A percentile compares a stretch with the other conserved stretches of the same genome.
Conservation (phyloP, 2,329 filamentous ascomycete genomes). For the Ustilaginoidea virens region DNA sequence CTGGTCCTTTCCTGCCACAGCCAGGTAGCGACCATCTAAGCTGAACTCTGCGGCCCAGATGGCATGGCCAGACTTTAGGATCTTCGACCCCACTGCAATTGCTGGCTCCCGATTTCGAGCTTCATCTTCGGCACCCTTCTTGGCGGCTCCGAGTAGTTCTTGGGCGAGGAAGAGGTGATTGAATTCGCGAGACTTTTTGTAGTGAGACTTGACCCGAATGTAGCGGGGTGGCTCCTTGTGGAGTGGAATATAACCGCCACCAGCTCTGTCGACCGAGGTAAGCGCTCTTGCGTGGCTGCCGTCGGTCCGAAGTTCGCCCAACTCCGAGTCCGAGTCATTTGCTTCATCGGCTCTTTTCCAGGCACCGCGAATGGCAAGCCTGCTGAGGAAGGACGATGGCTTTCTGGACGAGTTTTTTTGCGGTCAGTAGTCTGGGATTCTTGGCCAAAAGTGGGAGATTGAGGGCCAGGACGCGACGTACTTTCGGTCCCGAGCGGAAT, state of each 20-base stretch:
- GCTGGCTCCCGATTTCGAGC: slow-evolving; percentile 15
- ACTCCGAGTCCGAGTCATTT: slow-evolving; percentile 53
- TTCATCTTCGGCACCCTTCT: slow-evolving; percentile 17
- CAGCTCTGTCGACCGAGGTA: slow-evolving; percentile 54
- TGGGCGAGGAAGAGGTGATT: slow-evolving; percentile 83
- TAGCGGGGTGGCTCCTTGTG: slow-evolving; percentile 84
- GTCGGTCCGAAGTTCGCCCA: slow-evolving; percentile 53
- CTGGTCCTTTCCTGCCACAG: slow-evolving; percentile 80
- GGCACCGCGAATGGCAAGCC: slow-evolving; percentile 52
- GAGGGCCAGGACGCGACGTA: slow-evolving; percentile 23
- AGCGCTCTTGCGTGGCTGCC: slow-evolving; percentile 75
- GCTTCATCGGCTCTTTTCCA: slow-evolving; percentile 56
- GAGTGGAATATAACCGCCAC: slow-evolving; percentile 61
- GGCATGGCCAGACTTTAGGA: slow-evolving; percentile 40
- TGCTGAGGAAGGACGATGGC: slow-evolving; percentile 77
- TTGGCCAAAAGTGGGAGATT: too few relatives aligned
- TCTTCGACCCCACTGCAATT: slow-evolving; percentile 24
- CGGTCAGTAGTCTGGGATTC: too few relatives aligned
- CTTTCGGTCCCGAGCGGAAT: slow-evolving; percentile 48
- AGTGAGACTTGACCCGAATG: slow-evolving; percentile 67
- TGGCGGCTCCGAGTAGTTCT: slow-evolving; percentile 58
- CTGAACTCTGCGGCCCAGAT: slow-evolving; percentile 93
- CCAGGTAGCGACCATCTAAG: slow-evolving; percentile 77
- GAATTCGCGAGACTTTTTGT: slow-evolving; percentile 72
- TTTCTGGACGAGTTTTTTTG: slow-evolving; percentile 40